A percentile compares a stretch with the other conserved stretches of the same genome.
Evolutionary conservation across 768 basidiomycete species (phyloP).

Genomic region (Pisolithus sp.): DNA sequence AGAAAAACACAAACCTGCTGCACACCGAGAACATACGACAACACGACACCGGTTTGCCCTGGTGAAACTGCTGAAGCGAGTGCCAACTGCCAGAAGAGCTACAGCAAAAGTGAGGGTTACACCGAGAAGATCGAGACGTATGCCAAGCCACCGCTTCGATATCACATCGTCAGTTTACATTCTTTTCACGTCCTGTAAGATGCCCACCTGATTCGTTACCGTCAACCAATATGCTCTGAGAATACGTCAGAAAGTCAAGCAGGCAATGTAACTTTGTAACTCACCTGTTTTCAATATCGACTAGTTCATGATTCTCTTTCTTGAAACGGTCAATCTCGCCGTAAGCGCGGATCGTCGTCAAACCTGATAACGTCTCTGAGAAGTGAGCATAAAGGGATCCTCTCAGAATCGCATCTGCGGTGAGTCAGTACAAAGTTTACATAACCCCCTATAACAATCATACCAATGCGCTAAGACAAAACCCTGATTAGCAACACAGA

Average conservation of each 20-base stretch:
- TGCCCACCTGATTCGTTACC: constrained; percentile 64
- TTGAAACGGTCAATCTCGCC: constrained; percentile 73
- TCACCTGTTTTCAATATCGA: constrained; percentile 81
- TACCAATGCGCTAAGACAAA: constrained; percentile 47
- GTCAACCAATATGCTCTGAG: constrained; percentile 78
- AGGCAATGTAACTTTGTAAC: constrained; percentile 1
- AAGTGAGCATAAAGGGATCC: constrained; percentile 89
- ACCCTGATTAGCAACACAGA: neutral
- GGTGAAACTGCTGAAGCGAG: constrained; percentile 72
- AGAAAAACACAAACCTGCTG: constrained; percentile 48
- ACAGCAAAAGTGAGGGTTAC: constrained; percentile 66
- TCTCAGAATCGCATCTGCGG: constrained; percentile 72
- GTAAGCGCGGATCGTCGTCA: constrained; percentile 86
- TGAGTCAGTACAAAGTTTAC: neutral
- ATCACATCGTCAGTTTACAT: neutral
- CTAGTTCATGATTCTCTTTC: constrained; percentile 62
- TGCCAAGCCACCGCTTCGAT: constrained; percentile 74
- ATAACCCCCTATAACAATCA: constrained; percentile 5
- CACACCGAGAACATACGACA: constrained; percentile 75
- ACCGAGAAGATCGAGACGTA: constrained; percentile 86
- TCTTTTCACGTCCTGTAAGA: neutral
- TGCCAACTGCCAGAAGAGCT: constrained; percentile 69
- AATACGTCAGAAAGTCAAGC: constrained; percentile 1
- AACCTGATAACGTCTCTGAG: constrained; percentile 81
- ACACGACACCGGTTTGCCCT: constrained; percentile 65